A percentile compares a stretch with the other conserved stretches of the same genome.
Conservation (phyloP, 495 filamentous ascomycete species). For the Evernia prunastri region DNA sequence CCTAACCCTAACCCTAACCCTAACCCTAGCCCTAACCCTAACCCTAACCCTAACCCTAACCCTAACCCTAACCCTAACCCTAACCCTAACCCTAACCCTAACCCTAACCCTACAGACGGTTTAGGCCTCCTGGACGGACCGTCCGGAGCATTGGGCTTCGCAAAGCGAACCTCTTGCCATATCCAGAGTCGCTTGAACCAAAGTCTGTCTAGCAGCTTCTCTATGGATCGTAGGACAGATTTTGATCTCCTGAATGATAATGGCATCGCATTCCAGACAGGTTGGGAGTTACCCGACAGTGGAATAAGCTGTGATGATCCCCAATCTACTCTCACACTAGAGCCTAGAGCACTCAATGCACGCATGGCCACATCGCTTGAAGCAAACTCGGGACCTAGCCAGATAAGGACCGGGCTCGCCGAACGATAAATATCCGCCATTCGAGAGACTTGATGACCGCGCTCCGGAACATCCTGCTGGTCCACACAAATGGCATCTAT, state of each 20-base stretch:
- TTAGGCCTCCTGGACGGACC: too few species aligned
- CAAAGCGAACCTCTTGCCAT: constrained; percentile 8
- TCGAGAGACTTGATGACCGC: constrained; percentile 26
- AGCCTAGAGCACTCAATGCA: neutral
- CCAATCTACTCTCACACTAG: constrained; percentile 1
- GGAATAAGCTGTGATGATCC: neutral
- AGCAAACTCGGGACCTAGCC: neutral
- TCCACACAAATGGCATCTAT: constrained; percentile 34
- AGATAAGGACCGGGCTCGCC: constrained; percentile 7
- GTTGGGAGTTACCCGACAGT: neutral
- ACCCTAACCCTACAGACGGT: too few species aligned
- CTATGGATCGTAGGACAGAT: neutral
- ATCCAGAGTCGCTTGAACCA: constrained; percentile 6
- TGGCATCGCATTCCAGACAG: neutral
- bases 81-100: too few species aligned
- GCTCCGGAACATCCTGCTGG: constrained; percentile 26
- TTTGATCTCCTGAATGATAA: too few species aligned
- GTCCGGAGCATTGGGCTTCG: too few species aligned
- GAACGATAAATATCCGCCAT: constrained; percentile 21
- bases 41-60: too few species aligned
- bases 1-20: too few species aligned
- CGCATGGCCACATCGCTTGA: neutral
- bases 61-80: too few species aligned
- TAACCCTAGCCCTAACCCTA: too few species aligned
- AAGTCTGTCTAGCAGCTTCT: neutral